phyloP scores from a whole-genome alignment of 495 filamentous ascomycete genomes.

The Neurospora pannonica region DNA sequence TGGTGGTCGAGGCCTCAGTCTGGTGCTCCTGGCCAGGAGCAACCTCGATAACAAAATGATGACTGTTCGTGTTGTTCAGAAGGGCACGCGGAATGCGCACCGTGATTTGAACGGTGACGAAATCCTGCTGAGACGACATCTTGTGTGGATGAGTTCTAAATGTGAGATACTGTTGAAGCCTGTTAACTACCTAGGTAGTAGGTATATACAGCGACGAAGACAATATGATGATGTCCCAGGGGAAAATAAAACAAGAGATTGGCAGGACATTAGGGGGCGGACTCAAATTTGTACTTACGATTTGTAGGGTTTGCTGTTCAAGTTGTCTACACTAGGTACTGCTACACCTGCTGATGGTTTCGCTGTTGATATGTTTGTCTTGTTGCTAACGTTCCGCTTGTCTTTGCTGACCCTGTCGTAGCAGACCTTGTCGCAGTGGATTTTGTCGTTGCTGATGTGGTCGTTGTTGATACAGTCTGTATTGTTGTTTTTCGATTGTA shows the following conservation, averaged over 20 bases:
- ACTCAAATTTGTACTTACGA: not conserved
- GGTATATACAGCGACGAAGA: not conserved
- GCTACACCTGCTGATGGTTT: not conserved
- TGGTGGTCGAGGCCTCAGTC: too few species aligned
- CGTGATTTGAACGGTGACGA: not conserved
- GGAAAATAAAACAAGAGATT: not conserved
- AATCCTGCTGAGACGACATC: not conserved
- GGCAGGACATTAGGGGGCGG: not conserved
- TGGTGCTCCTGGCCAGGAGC: not conserved
- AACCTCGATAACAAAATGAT: not conserved
- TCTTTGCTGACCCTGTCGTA: too few species aligned
- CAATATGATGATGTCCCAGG: not conserved
- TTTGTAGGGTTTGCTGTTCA: not conserved
- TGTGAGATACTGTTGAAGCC: not conserved
- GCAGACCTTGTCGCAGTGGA: too few species aligned
- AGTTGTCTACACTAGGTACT: too few species aligned
- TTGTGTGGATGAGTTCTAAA: not conserved
- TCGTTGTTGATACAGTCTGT: not conserved
- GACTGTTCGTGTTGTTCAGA: not conserved
- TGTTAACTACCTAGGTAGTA: too few species aligned
- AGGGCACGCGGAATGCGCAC: not conserved
- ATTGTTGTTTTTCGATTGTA: not conserved
- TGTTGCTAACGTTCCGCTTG: not conserved
- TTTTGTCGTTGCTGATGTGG: too few species aligned
- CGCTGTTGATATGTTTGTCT: not conserved